phyloP scores from a whole-genome alignment of 2,329 filamentous ascomycete species.

The Cadophora luteo-olivacea region DNA sequence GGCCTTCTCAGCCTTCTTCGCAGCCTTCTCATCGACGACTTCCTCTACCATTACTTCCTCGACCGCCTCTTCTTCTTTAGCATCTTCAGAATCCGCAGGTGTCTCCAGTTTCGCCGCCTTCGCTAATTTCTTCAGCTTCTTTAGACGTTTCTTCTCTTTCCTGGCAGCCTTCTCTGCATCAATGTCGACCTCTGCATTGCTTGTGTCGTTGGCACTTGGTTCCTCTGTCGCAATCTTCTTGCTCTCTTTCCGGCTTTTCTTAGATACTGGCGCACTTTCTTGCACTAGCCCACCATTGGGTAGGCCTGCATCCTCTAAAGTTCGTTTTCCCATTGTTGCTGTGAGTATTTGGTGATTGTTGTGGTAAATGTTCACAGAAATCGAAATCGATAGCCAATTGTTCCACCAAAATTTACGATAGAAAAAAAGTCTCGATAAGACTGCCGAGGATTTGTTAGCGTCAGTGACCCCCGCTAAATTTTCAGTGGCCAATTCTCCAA shows the following conservation, averaged over 20 bases:
- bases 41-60: conserved; percentile 4
- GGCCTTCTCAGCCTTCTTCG: conserved; percentile 46
- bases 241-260: conserved; percentile 42
- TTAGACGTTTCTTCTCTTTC: conserved; percentile 50
- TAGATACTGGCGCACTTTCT: conserved; percentile 30
- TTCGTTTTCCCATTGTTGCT: conserved; percentile 43
- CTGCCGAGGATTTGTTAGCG: conserved; percentile 3
- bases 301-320: conserved; percentile 41
- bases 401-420: conserved; percentile 8
- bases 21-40: conserved; percentile 31
- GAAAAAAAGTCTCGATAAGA: conserved; percentile 18
- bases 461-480: not conserved
- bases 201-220: conserved; percentile 29
- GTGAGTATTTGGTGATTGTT: conserved; percentile 14
- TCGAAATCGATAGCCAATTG: not conserved
- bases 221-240: conserved; percentile 37
- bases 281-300: conserved; percentile 26
- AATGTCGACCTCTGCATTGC: conserved; percentile 34
- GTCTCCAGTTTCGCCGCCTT: conserved; percentile 36
- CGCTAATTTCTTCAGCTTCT: conserved; percentile 44
- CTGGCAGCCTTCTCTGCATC: conserved; percentile 46
- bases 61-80: conserved; percentile 26
- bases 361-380: conserved; percentile 7
- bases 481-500: not conserved
- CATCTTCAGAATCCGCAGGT: conserved; percentile 29